Conservation (phyloP, 345 rosid species). For the Eucalyptus globulus region DNA sequence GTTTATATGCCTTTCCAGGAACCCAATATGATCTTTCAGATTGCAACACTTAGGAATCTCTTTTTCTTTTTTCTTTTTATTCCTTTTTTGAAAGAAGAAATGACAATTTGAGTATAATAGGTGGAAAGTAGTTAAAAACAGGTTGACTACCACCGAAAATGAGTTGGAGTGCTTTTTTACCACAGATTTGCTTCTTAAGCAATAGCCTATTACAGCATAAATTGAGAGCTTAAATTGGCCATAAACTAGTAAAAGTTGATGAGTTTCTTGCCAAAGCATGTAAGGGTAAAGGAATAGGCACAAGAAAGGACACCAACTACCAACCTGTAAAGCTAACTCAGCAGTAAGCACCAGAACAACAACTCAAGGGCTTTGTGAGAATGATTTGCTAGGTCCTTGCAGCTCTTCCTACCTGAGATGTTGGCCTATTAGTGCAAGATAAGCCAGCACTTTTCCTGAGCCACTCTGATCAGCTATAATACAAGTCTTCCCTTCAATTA, state of each 20-base stretch:
- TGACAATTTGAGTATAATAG: too few species aligned
- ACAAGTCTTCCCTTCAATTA: conserved; percentile 33
- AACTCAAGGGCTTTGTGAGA: conserved; percentile 52
- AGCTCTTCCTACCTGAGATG: conserved; percentile 82
- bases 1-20: too few species aligned
- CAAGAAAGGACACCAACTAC: neutral
- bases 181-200: too few species aligned
- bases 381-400: conserved; percentile 45
- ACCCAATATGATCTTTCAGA: too few species aligned
- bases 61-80: too few species aligned
- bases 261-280: neutral
- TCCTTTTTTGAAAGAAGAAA: too few species aligned
- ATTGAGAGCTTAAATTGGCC: too few species aligned
- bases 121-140: too few species aligned
- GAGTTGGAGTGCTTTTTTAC: too few species aligned
- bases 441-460: conserved; percentile 83
- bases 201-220: too few species aligned
- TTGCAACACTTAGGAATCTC: too few species aligned
- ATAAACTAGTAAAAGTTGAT: neutral
- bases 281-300: neutral
- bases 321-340: conserved; percentile 92
- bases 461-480: conserved; percentile 83
- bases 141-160: too few species aligned
- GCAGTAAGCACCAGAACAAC: conserved; percentile 75
- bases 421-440: conserved; percentile 69